Conservation (phyloP, 345 rosid genomes). For the Fremontodendron californicum region DNA sequence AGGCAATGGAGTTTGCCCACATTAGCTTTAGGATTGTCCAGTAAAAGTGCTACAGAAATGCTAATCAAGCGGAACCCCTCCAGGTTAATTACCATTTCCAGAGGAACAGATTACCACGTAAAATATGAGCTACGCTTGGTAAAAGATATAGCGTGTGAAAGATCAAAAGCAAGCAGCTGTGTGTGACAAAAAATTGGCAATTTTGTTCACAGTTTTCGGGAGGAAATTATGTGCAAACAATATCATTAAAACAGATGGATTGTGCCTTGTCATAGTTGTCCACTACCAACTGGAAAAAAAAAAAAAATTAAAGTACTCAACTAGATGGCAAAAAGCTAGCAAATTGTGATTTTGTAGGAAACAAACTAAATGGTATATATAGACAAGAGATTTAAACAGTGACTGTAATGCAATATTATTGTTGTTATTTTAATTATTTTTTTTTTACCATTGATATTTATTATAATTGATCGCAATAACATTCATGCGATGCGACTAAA, state of each 20-base stretch:
- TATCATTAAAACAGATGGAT: slow-evolving; percentile 7
- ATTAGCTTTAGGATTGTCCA: not conserved
- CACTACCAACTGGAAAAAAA: not conserved
- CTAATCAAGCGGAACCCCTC: not conserved
- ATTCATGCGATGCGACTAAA: too few species aligned
- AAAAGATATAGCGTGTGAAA: too few species aligned
- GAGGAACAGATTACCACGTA: not conserved
- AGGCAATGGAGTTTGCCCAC: not conserved
- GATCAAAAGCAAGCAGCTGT: not conserved
- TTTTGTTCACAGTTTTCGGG: not conserved
- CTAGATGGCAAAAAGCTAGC: not conserved
- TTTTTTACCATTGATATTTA: too few species aligned
- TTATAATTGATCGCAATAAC: too few species aligned
- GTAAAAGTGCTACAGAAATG: slow-evolving; percentile 10
- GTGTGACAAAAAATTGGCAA: not conserved
- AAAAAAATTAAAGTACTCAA: too few species aligned
- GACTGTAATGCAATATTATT: too few species aligned
- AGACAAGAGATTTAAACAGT: too few species aligned
- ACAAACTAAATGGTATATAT: not conserved
- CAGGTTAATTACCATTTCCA: not conserved
- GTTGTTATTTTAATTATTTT: too few species aligned
- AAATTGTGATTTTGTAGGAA: not conserved
- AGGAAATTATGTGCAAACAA: not conserved
- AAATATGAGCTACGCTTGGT: too few species aligned
- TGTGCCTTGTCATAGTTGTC: not conserved